Evolutionary conservation across 2,329 filamentous ascomycete species (phyloP), one percentile per base, ranked within the genome.

Genomic region (Gnomoniopsis smithogilvyi): DNA sequence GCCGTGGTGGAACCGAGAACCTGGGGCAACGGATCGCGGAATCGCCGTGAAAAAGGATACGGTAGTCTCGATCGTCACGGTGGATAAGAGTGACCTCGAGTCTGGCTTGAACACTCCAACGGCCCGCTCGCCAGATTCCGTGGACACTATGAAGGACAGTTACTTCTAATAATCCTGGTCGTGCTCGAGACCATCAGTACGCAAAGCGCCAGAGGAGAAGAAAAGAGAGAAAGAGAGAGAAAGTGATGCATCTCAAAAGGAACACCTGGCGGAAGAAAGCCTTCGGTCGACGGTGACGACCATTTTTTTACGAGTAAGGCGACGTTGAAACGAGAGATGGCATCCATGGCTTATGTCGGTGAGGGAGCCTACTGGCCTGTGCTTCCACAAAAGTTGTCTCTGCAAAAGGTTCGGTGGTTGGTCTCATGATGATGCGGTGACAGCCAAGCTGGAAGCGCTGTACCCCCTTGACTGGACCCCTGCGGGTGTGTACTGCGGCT

Each of bases 1-100:
- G 7, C 21, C 21, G 24, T 26, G 46, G 46, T 48, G 24, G 30
- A 22, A 33, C n/a, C 3, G 34, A 14, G 50, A 41, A 7, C 33
- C 33, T 36, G 50, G 14, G 34, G 33, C 34, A 3, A n/a, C 21
- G 3, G 33, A 52, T 52, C 17, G 33, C 51, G 48, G 52, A 14
- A 62, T 66, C 60, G 63, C 60, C n/a, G 69, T 71, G n/a, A 65
- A 69, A 60, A 65, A 69, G 67, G 68, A 69, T 50, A 61, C 63
- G 47, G 66, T 70, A 15, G 70, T 69, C 3, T 67, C 63, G 15
- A 66, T 71, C 8, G 67, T 67, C 26, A 66, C 69, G n/a, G 68
- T 69, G 50, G 55, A 62, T 24, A 63, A 66, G 41, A 24, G 54
- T 36, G 47, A 49, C n/a, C 36, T 45, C 22, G 26, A 43, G 10